Evolutionary conservation across 345 rosid genomes (phyloP).

Genomic region (Dipteronia sinensis): DNA sequence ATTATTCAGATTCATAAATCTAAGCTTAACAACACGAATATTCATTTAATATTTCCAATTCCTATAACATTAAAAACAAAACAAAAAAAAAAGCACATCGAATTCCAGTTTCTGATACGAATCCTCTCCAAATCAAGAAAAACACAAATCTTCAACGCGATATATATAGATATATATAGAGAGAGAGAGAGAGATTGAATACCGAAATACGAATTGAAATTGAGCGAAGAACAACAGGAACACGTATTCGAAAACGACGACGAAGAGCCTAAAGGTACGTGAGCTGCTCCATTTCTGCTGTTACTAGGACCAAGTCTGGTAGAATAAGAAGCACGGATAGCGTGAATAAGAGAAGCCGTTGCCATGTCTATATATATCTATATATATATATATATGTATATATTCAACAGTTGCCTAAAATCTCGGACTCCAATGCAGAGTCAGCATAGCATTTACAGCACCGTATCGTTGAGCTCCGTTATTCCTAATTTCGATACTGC

Average conservation of each 20-base stretch:
- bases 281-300: constrained; percentile 29
- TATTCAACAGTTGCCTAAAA: constrained; percentile 11
- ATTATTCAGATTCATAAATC: not conserved
- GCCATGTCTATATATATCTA: constrained; percentile 38
- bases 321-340: constrained; percentile 43
- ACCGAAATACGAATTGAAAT: constrained; percentile 52
- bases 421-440: constrained; percentile 21
- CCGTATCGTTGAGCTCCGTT: too few species aligned
- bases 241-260: constrained; percentile 40
- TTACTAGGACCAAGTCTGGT: constrained; percentile 22
- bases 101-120: constrained; percentile 1
- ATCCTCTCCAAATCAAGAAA: not conserved
- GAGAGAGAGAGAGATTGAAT: constrained; percentile 17
- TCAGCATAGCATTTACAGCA: not conserved
- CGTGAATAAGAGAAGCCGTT: constrained; percentile 44
- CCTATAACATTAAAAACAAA: not conserved
- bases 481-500: too few species aligned
- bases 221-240: constrained; percentile 48
- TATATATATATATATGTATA: not conserved
- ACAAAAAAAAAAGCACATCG: not conserved
- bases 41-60: not conserved
- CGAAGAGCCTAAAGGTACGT: constrained; percentile 27
- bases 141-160: not conserved
- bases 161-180: too few species aligned
- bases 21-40: not conserved